These are phyloP conservation scores for Nannochloropsis salina DNA, from an alignment of 108 stramenopile genomes.

Conservation along the genomic window DNA sequence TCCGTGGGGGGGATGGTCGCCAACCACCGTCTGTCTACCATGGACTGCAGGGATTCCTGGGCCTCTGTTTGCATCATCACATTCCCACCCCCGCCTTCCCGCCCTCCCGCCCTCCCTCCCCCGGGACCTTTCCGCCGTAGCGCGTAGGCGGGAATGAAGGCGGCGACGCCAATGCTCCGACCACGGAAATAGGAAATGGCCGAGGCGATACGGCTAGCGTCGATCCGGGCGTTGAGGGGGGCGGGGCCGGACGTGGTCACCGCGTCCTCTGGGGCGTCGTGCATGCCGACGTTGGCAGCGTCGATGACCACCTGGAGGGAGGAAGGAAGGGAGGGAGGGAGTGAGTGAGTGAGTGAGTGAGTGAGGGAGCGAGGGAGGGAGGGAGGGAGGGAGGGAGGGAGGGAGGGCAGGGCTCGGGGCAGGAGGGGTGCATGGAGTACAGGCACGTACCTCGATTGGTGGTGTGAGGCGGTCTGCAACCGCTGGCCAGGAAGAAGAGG, in stretches of 20 bases:
- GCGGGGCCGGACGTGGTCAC: not conserved
- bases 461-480: too few species aligned
- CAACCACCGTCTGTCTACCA: not conserved
- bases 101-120: not conserved
- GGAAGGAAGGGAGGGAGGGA: not conserved
- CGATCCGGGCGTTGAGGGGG: not conserved
- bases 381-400: not conserved
- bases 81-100: not conserved
- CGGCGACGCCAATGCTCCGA: not conserved
- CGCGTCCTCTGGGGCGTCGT: not conserved
- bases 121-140: not conserved
- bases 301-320: constrained; percentile 4
- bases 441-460: not conserved
- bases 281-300: not conserved
- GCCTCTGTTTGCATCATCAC: constrained; percentile 17
- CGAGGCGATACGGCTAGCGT: not conserved
- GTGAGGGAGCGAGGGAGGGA: not conserved
- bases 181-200: not conserved
- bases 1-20: not conserved
- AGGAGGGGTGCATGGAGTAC: not conserved
- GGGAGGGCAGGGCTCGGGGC: not conserved
- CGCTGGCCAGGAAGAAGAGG: too few species aligned
- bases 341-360: too few species aligned
- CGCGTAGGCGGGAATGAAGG: not conserved
- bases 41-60: not conserved